Base-by-base conservation (phyloP, 495 filamentous ascomycete genomes). In the Hypomontagnella submonticulosa region DNA sequence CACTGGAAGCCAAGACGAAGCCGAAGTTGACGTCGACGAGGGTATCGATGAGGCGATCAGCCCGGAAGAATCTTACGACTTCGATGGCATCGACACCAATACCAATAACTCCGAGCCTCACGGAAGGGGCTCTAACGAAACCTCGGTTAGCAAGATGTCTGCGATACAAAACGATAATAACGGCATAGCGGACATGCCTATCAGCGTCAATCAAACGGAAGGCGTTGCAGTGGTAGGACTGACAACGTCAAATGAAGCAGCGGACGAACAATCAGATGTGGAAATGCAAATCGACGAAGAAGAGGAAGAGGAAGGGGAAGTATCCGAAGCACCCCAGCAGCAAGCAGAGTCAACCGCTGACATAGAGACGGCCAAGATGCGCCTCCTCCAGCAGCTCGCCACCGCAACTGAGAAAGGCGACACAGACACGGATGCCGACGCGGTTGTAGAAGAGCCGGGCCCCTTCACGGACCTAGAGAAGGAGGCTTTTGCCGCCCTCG, bases 301-400 rank as follows among this genome's bases (percentile, higher is more conserved):
- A 13, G 71, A 67, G 37, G 20, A 55, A 37, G 71, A 72, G 56
- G 72, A 74, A n/a, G 78, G 80, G 50, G 77, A 81, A 74, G 72
- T 80, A 68, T 71, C 71, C 59, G 77, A 78, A 51, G 71, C 55
- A 57, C 48, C 51, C 56, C 67, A 36, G 48, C 66, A 40, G 40
- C 73, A 60, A 51, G 66, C 41, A 63, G 75, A 77, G 58, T 53
- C 68, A 8, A 47, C 72, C 68, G 66, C 79, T 73, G 75, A 80
- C 65, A 72, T 90, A 55, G 86, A 85, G 63, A 81, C 78, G 33
- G 88, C 86, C 54, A 88, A 88, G 75, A 77, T 81, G 18, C 83
- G 81, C 27, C 77, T 90, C 5, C 80, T 88, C 53, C 76, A 80
- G 10, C 77, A 74, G 64, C 72, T 88, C 12, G 74, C 71, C 41